These are phyloP conservation scores for Boletellus sp. DNA, from an alignment of 768 basidiomycete genomes.

Conservation along the genomic window DNA sequence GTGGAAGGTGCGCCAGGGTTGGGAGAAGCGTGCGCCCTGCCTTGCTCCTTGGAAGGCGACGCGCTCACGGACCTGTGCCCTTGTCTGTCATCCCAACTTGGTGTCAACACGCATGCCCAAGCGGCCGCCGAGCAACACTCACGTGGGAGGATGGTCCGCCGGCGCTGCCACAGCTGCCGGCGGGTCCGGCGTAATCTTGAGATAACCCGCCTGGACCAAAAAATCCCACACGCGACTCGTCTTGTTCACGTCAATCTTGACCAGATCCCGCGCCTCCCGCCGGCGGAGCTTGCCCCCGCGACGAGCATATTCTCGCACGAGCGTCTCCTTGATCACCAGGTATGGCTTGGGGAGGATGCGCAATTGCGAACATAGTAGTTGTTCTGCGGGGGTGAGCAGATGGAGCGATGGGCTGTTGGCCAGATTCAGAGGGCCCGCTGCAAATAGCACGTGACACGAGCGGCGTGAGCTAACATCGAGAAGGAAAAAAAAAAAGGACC, in stretches of 20 bases:
- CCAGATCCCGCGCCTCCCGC: slow-evolving; percentile 83
- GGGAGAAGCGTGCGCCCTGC: slow-evolving; percentile 14
- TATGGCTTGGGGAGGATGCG: slow-evolving; percentile 95
- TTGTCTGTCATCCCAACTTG: slow-evolving; percentile 18
- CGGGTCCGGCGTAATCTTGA: slow-evolving; percentile 63
- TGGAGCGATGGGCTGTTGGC: slow-evolving; percentile 88
- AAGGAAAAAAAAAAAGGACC: too few relatives aligned
- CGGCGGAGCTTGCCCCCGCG: slow-evolving; percentile 84
- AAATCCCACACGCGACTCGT: slow-evolving; percentile 93
- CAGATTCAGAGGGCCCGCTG: slow-evolving; percentile 75
- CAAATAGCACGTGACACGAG: too few relatives aligned
- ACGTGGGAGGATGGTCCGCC: slow-evolving; percentile 40
- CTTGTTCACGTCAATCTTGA: slow-evolving; percentile 93
- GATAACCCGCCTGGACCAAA: slow-evolving; percentile 78
- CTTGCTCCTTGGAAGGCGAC: slow-evolving; percentile 28
- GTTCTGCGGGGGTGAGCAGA: slow-evolving; percentile 84
- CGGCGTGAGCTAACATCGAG: too few relatives aligned
- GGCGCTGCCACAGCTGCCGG: slow-evolving; percentile 29
- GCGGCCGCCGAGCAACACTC: too few relatives aligned
- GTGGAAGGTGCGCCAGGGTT: slow-evolving; percentile 11
- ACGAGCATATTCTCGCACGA: slow-evolving; percentile 89
- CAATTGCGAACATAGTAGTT: slow-evolving; percentile 80
- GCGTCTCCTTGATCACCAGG: slow-evolving; percentile 91
- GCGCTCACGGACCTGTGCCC: slow-evolving; percentile 10
- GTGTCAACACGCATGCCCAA: too few relatives aligned